Evolutionary conservation across 1,284 basidiomycete genomes (phyloP).

Genomic region (Ustilago trichophora): DNA sequence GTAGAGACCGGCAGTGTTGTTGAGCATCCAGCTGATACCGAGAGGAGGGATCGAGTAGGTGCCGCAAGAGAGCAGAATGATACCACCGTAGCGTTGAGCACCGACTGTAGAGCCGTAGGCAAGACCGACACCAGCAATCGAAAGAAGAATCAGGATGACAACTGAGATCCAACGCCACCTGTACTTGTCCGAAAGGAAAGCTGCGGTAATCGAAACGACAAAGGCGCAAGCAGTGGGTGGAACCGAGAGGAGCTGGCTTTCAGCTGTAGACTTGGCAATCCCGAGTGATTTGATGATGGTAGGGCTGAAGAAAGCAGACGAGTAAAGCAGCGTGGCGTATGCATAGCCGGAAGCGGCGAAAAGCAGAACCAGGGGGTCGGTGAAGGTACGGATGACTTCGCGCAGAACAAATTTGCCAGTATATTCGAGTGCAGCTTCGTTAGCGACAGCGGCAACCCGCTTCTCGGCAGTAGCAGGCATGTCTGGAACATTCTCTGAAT

Average conservation of each 20-base stretch:
- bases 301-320: slow-evolving; percentile 56
- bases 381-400: slow-evolving; percentile 49
- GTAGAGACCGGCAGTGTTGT: slow-evolving; percentile 48
- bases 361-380: slow-evolving; percentile 46
- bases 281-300: slow-evolving; percentile 56
- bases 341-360: slow-evolving; percentile 50
- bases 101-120: slow-evolving; percentile 38
- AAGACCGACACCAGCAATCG: slow-evolving; percentile 49
- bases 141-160: slow-evolving; percentile 35
- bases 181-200: slow-evolving; percentile 53
- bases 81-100: slow-evolving; percentile 50
- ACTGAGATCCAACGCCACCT: slow-evolving; percentile 44
- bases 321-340: slow-evolving; percentile 50
- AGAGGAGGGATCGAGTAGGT: slow-evolving; percentile 45
- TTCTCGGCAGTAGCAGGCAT: slow-evolving; percentile 12
- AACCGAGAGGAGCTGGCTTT: slow-evolving; percentile 55
- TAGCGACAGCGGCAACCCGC: slow-evolving; percentile 19
- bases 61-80: slow-evolving; percentile 52
- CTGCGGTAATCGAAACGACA: slow-evolving; percentile 46
- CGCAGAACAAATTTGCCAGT: slow-evolving; percentile 37
- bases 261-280: slow-evolving; percentile 38
- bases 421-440: slow-evolving; percentile 19
- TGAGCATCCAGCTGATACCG: slow-evolving; percentile 51
- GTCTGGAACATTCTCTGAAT: slow-evolving; percentile 12
- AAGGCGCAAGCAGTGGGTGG: slow-evolving; percentile 58